Evolutionary conservation across 805 yeast genomes (phyloP).

Genomic region (Komagataella ulmi): DNA sequence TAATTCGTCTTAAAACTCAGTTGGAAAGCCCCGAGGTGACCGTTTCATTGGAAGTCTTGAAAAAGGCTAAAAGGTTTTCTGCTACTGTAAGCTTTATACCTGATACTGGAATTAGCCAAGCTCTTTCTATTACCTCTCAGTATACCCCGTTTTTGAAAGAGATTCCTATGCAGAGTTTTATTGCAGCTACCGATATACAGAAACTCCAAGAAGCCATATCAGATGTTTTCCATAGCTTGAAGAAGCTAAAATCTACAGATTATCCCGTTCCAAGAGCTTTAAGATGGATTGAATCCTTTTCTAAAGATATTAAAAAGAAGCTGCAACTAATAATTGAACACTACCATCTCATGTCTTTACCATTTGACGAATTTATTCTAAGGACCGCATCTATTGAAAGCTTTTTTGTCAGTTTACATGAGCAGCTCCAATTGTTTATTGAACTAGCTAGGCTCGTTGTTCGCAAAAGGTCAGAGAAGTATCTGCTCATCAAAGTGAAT

Average conservation of each 20-base stretch:
- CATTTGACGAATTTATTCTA: conserved; percentile 23
- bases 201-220: conserved; percentile 31
- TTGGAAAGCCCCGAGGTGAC: conserved; percentile 37
- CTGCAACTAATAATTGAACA: conserved; percentile 24
- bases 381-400: conserved; percentile 15
- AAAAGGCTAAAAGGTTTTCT: conserved; percentile 66
- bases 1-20: conserved; percentile 44
- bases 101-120: conserved; percentile 54
- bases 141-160: conserved; percentile 56
- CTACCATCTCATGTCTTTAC: conserved; percentile 29
- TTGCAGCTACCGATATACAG: conserved; percentile 28
- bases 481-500: conserved; percentile 49
- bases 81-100: conserved; percentile 60
- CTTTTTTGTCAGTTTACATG: conserved; percentile 41
- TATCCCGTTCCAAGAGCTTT: conserved; percentile 59
- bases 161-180: conserved; percentile 51
- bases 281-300: conserved; percentile 49
- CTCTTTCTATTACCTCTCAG: conserved; percentile 33
- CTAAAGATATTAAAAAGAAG: conserved; percentile 38
- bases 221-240: conserved; percentile 46
- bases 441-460: conserved; percentile 60
- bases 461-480: conserved; percentile 60
- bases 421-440: conserved; percentile 46
- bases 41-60: conserved; percentile 45
- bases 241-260: conserved; percentile 40